phyloP scores from a whole-genome alignment of 345 rosid species.

The Excoecaria cochinchinensis region DNA sequence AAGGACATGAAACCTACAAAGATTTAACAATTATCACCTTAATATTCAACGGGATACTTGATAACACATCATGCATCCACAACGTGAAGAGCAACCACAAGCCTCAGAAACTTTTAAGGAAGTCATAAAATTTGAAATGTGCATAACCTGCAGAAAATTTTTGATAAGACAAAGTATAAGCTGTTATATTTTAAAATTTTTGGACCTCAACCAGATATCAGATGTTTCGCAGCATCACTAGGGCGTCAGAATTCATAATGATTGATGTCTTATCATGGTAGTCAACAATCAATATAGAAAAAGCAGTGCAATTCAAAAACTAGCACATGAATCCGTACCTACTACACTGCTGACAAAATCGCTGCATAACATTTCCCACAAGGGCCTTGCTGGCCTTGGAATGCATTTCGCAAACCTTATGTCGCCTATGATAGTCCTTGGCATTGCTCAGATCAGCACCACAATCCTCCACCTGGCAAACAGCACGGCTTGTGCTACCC shows the following conservation, averaged over 20 bases:
- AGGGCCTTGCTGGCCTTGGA: slow-evolving; percentile 87
- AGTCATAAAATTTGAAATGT: neutral
- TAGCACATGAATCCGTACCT: slow-evolving; percentile 46
- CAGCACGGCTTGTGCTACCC: slow-evolving; percentile 56
- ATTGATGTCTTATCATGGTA: neutral
- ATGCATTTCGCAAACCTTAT: slow-evolving; percentile 96
- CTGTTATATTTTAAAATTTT: neutral
- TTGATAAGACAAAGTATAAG: neutral
- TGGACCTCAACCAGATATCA: neutral
- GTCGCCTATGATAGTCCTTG: slow-evolving; percentile 95
- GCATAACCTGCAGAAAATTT: neutral
- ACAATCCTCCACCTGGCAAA: slow-evolving; percentile 94
- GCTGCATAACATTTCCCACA: slow-evolving; percentile 88
- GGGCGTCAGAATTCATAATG: neutral
- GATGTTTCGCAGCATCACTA: neutral
- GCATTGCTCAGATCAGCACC: slow-evolving; percentile 88
- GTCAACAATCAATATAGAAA: neutral
- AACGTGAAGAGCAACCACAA: neutral
- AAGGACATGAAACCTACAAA: slow-evolving; percentile 86
- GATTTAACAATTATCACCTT: slow-evolving; percentile 15
- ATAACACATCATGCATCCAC: neutral
- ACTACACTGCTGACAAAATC: slow-evolving; percentile 99
- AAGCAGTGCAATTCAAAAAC: neutral
- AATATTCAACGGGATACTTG: neutral
- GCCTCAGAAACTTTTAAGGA: neutral